Percentiles rank a stretch among this genome's conserved stretches.
Evolutionary conservation across 2,329 filamentous ascomycete genomes (phyloP).

Genomic region (Neodidymelliopsis sp.): DNA sequence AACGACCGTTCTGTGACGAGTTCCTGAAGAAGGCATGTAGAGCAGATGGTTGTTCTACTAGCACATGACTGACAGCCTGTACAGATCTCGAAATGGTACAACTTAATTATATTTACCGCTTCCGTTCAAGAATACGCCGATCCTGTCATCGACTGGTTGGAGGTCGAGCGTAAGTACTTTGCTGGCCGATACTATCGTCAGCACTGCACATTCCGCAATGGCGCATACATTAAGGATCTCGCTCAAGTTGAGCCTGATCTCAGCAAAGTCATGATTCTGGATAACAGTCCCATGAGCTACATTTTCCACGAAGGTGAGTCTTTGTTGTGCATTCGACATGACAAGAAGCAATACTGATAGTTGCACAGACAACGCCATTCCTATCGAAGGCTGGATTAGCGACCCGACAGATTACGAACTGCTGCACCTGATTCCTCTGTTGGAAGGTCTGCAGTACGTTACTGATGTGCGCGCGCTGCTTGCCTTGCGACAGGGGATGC

Average conservation of each 20-base stretch:
- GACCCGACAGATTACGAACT: slow-evolving; percentile 97
- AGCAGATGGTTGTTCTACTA: background rate
- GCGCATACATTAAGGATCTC: slow-evolving; percentile 97
- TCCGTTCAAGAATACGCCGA: slow-evolving; percentile 99
- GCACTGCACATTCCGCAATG: slow-evolving; percentile 94
- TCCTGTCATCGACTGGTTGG: slow-evolving; percentile 98
- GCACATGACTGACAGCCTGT: slow-evolving; percentile 25
- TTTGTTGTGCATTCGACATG: no score
- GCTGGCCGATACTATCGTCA: slow-evolving; percentile 92
- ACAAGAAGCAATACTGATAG: background rate
- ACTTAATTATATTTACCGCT: slow-evolving; percentile 93
- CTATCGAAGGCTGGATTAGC: slow-evolving; percentile 99
- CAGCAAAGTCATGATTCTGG: slow-evolving; percentile 97
- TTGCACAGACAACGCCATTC: slow-evolving; percentile 89
- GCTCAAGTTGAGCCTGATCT: slow-evolving; percentile 95
- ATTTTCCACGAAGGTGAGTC: slow-evolving; percentile 93
- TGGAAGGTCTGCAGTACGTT: slow-evolving; percentile 95
- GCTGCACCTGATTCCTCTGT: slow-evolving; percentile 86
- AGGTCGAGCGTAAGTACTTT: slow-evolving; percentile 96
- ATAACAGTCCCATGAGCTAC: slow-evolving; percentile 98
- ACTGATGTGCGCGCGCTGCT: slow-evolving; percentile 93
- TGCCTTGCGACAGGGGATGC: slow-evolving; percentile 85
- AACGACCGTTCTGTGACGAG: slow-evolving; percentile 95
- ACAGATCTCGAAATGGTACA: slow-evolving; percentile 96
- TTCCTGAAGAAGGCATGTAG: slow-evolving; percentile 79